A percentile compares a stretch with the other conserved stretches of the same genome.
phyloP scores from a whole-genome alignment of 331 rosid genomes.

The Pyracantha coccinea region DNA sequence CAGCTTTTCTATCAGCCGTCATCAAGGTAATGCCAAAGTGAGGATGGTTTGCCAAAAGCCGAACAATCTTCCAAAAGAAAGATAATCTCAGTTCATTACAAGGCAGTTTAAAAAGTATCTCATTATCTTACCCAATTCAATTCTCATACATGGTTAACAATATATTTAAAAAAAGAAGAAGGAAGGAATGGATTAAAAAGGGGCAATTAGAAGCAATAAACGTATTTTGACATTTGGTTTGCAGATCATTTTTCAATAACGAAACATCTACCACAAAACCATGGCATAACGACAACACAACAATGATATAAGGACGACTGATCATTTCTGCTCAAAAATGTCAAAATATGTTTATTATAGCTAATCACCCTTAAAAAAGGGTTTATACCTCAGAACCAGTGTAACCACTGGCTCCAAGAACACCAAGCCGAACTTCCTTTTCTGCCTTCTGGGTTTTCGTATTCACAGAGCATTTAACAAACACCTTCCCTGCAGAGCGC shows the following conservation, averaged over 20 bases:
- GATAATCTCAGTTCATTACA: conserved; percentile 2
- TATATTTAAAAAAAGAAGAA: too few relatives aligned
- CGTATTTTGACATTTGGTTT: too few relatives aligned
- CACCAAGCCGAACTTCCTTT: conserved; percentile 69
- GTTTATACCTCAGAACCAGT: conserved; percentile 85
- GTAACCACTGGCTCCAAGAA: conserved; percentile 99
- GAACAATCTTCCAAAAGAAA: conserved; percentile 50
- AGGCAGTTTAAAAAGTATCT: neutral
- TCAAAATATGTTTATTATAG: too few relatives aligned
- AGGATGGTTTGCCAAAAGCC: conserved; percentile 92
- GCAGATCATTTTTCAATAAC: too few relatives aligned
- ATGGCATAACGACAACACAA: too few relatives aligned
- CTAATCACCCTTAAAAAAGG: neutral
- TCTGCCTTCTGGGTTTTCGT: conserved; percentile 29
- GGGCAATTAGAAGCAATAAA: too few relatives aligned
- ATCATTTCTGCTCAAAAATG: too few relatives aligned
- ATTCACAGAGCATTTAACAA: conserved; percentile 51
- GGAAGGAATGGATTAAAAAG: too few relatives aligned
- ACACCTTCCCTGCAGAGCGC: conserved; percentile 29
- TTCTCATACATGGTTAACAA: too few relatives aligned
- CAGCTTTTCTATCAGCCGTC: conserved; percentile 96
- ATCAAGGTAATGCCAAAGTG: conserved; percentile 60
- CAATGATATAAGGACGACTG: too few relatives aligned
- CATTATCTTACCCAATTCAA: neutral
- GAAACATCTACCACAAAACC: too few relatives aligned